Percentiles rank a stretch among this genome's conserved stretches.
These are phyloP conservation scores for Dactylellina sp. DNA, from an alignment of 2,329 filamentous ascomycete species.

Conservation along the genomic window DNA sequence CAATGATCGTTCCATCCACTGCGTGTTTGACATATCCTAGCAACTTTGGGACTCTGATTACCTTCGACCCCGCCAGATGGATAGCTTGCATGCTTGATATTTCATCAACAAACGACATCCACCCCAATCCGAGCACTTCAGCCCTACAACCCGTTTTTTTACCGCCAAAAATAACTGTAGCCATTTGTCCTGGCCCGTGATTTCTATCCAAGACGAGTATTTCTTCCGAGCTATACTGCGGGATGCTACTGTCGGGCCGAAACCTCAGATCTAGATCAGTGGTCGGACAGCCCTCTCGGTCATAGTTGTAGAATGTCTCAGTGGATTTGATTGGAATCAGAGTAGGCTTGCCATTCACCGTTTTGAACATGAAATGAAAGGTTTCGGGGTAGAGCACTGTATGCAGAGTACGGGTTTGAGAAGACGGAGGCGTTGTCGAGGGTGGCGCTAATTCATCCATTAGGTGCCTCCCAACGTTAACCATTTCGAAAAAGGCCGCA, in stretches of 20 bases:
- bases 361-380: too few relatives aligned
- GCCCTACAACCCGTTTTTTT: conserved; percentile 15
- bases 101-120: background rate
- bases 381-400: too few relatives aligned
- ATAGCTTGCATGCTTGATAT: conserved; percentile 12
- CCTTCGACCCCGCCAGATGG: background rate
- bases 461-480: too few relatives aligned
- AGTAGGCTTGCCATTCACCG: too few relatives aligned
- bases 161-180: conserved; percentile 7
- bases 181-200: background rate
- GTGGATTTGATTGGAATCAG: too few relatives aligned
- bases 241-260: conserved; percentile 1
- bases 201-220: background rate
- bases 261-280: background rate
- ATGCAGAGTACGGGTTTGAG: too few relatives aligned
- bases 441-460: too few relatives aligned
- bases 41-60: conserved; percentile 17
- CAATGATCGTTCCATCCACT: background rate
- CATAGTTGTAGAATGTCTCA: too few relatives aligned
- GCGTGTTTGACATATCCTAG: conserved; percentile 18
- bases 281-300: too few relatives aligned
- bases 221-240: conserved; percentile 8
- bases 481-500: too few relatives aligned
- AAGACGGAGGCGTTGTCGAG: too few relatives aligned
- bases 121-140: background rate